Evolutionary conservation across 2,329 filamentous ascomycete genomes (phyloP), one percentile per base, ranked within the genome.

Genomic region (Colletotrichum truncatum): DNA sequence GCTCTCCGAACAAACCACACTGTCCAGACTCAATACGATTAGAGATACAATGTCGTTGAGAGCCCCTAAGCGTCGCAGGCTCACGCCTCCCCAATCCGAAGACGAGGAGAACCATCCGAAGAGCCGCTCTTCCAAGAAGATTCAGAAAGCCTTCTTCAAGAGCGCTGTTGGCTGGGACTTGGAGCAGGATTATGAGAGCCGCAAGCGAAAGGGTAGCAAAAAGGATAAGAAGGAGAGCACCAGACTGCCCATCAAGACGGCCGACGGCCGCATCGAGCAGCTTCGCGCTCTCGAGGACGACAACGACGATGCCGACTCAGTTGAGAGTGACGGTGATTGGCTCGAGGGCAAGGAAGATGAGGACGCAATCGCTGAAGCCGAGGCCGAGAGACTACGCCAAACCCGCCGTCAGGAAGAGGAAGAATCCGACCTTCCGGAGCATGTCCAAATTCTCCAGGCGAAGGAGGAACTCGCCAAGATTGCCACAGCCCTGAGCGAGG

Each of bases 401-500:
- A 84, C 34, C 76, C 77, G 34, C 73, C 75, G 36, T 67, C 73
- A 61, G 78, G 85, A 66, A 28, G 63, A 66, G 32, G 77, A 85
- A 67, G 84, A 85, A 65, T 89, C 91, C 2, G 86, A 89, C 69
- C 82, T 97, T 28, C 89, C 94, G 1, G 84, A 91, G 68, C 87
- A 90, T 64, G 88, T 97, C 73, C 93, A 97, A 77, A 92, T 99
- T 52, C 72, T 93, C 23, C 88, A 92, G 67, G 94, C 94, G 9
- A 97, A 99, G 77, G 96, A 98, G 75, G 94, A 98, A 73, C 81
- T 99, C 61, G 95, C 96, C 18, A 90, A 91, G 71, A 87, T 97
- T 66, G 96, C 94, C 3, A 85, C 86, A 49, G 81, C 90, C 54
- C 85, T 99, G 73, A 98, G 96, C 72, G 94, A 98, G 76, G 91